Conservation (phyloP, 768 basidiomycete genomes). For the Postia placenta region DNA sequence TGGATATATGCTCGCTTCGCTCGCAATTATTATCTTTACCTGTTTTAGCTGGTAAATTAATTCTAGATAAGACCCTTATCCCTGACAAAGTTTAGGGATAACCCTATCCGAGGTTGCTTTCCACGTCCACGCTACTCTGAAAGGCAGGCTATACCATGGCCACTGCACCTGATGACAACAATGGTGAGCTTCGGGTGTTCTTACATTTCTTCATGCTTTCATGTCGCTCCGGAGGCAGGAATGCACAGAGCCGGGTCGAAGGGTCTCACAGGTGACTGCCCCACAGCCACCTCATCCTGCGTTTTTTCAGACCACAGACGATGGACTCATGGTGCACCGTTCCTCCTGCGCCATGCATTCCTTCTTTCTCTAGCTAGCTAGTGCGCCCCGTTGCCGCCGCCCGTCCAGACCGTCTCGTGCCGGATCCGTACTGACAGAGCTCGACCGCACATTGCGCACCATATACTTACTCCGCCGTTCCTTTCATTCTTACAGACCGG, state of each 20-base stretch:
- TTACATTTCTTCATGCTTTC: slow-evolving; percentile 9
- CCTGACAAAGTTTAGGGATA: too few species aligned
- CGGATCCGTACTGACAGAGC: slow-evolving; percentile 28
- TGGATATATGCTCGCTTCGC: neutral
- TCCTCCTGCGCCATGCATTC: slow-evolving; percentile 35
- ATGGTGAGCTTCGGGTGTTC: slow-evolving; percentile 12
- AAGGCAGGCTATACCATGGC: slow-evolving; percentile 8
- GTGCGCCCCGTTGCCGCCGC: slow-evolving; percentile 19
- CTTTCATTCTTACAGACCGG: slow-evolving; percentile 46
- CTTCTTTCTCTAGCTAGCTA: slow-evolving; percentile 62
- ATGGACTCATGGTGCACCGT: slow-evolving; percentile 61
- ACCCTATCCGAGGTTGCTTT: neutral
- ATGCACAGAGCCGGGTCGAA: slow-evolving; percentile 10
- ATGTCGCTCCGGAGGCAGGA: slow-evolving; percentile 20
- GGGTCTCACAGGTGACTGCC: slow-evolving; percentile 13
- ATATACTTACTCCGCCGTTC: slow-evolving; percentile 22
- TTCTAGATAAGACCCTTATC: too few species aligned
- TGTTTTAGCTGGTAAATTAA: too few species aligned
- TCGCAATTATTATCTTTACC: too few species aligned
- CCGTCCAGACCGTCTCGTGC: slow-evolving; percentile 4
- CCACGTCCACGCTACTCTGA: neutral
- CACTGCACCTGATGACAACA: slow-evolving; percentile 10
- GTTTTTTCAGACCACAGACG: slow-evolving; percentile 33
- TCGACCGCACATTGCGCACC: slow-evolving; percentile 16
- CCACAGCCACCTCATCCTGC: slow-evolving; percentile 26